A percentile compares a stretch with the other conserved stretches of the same genome.
phyloP scores from a whole-genome alignment of 2,329 filamentous ascomycete genomes.

The Blastomyces gilchristii region DNA sequence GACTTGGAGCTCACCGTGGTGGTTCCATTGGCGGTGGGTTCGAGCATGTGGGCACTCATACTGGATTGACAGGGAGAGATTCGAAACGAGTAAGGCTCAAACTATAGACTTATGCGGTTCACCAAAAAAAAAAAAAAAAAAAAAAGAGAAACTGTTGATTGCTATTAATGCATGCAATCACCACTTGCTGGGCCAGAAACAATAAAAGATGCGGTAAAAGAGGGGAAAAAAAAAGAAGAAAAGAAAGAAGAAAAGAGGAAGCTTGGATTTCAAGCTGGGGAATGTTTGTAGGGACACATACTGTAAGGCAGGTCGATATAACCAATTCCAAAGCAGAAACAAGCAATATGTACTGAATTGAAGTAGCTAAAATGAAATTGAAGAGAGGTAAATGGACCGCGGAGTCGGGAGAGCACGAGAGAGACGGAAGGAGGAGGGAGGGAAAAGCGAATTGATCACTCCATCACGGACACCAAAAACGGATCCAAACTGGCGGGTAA shows the following conservation, averaged over 20 bases:
- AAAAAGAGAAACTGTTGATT: background rate
- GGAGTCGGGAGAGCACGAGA: background rate
- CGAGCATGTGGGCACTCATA: background rate
- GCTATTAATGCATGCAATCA: background rate
- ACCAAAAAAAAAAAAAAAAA: background rate
- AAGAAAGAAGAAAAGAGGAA: background rate
- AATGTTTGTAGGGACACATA: background rate
- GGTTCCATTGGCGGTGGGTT: slow-evolving; percentile 2
- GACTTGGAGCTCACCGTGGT: slow-evolving; percentile 24
- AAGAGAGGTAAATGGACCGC: background rate
- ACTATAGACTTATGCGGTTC: background rate
- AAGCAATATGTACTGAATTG: background rate
- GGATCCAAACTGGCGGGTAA: background rate
- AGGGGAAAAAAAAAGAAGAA: too few relatives aligned
- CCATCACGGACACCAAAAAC: background rate
- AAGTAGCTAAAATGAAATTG: background rate
- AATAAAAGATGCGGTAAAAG: too few relatives aligned
- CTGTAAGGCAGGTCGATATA: background rate
- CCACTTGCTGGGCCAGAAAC: background rate
- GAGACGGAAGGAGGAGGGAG: background rate
- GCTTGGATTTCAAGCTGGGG: background rate
- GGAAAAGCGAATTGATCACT: background rate
- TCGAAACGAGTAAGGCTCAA: background rate
- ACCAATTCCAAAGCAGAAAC: background rate
- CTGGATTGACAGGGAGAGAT: background rate